A percentile compares a stretch with the other conserved stretches of the same genome.
Conservation (phyloP, 352 stramenopile genomes). For the Pythium myriotylum region DNA sequence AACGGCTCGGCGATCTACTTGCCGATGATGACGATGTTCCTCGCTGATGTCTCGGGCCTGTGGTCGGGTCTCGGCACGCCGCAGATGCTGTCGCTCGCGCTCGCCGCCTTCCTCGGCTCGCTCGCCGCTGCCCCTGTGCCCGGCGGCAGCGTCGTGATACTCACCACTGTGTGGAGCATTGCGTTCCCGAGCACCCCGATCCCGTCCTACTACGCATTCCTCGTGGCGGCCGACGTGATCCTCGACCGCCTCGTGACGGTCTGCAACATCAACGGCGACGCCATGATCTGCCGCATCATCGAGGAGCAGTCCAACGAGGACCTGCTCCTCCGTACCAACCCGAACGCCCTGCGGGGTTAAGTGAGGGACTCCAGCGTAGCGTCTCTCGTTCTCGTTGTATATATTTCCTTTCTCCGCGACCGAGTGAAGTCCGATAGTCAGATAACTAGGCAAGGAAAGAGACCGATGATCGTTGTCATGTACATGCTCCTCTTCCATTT, state of each 20-base stretch:
- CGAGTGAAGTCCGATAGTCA: conserved; percentile 4
- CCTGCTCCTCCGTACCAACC: conserved; percentile 25
- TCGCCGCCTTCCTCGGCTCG: conserved; percentile 63
- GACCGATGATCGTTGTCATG: not conserved
- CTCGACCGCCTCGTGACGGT: conserved; percentile 74
- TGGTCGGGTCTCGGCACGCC: conserved; percentile 34
- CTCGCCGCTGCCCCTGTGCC: conserved; percentile 66
- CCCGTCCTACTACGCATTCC: conserved; percentile 60
- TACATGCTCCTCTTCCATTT: too few relatives aligned
- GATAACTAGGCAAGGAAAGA: conserved; percentile 2
- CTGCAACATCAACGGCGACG: conserved; percentile 76
- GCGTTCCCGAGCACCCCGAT: conserved; percentile 53
- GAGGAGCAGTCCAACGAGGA: conserved; percentile 61
- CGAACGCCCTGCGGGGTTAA: conserved; percentile 19
- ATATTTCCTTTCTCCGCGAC: conserved; percentile 4
- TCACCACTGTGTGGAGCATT: conserved; percentile 76
- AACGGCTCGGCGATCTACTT: conserved; percentile 81
- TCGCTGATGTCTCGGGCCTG: conserved; percentile 61
- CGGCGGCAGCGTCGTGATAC: conserved; percentile 56
- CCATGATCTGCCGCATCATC: conserved; percentile 73
- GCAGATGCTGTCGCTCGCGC: conserved; percentile 49
- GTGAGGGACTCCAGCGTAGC: not conserved
- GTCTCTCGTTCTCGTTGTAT: conserved; percentile 5
- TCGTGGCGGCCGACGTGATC: conserved; percentile 70
- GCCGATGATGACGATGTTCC: conserved; percentile 70